A percentile compares a stretch with the other conserved stretches of the same genome.
These are phyloP conservation scores for Aspergillus conjunctus DNA, from an alignment of 495 filamentous ascomycete genomes.

Conservation along the genomic window DNA sequence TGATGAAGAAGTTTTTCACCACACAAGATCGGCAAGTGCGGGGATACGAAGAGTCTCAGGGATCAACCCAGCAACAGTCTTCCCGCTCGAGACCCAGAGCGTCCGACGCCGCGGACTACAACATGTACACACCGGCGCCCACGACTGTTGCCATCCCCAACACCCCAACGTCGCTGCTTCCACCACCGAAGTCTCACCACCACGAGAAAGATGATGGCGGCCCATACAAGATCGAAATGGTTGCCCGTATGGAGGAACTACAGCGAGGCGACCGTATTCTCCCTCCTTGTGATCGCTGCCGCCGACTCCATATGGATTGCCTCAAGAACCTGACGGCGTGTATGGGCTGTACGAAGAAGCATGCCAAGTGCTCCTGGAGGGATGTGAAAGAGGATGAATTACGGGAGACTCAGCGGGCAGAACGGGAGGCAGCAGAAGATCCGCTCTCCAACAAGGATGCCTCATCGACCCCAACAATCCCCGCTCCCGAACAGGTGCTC, in stretches of 20 bases:
- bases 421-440: constrained; percentile 29
- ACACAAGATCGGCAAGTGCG: constrained; percentile 53
- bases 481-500: constrained; percentile 15
- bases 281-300: constrained; percentile 82
- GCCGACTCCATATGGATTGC: constrained; percentile 77
- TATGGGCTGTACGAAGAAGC: constrained; percentile 84
- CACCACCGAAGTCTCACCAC: constrained; percentile 50
- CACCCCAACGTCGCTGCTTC: constrained; percentile 53
- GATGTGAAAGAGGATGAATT: constrained; percentile 73
- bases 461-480: constrained; percentile 8
- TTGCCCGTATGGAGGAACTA: constrained; percentile 73
- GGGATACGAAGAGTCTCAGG: constrained; percentile 37
- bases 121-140: constrained; percentile 40
- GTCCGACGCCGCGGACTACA: constrained; percentile 45
- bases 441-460: constrained; percentile 24
- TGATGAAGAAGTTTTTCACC: constrained; percentile 61
- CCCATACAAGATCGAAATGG: constrained; percentile 66
- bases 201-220: constrained; percentile 62
- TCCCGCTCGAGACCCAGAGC: constrained; percentile 38
- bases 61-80: constrained; percentile 31
- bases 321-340: constrained; percentile 84
- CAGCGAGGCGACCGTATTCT: constrained; percentile 68
- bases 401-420: constrained; percentile 31
- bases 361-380: constrained; percentile 83
- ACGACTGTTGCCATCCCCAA: constrained; percentile 53